phyloP scores from a whole-genome alignment of 495 filamentous ascomycete genomes.

The Penicillium canescens region DNA sequence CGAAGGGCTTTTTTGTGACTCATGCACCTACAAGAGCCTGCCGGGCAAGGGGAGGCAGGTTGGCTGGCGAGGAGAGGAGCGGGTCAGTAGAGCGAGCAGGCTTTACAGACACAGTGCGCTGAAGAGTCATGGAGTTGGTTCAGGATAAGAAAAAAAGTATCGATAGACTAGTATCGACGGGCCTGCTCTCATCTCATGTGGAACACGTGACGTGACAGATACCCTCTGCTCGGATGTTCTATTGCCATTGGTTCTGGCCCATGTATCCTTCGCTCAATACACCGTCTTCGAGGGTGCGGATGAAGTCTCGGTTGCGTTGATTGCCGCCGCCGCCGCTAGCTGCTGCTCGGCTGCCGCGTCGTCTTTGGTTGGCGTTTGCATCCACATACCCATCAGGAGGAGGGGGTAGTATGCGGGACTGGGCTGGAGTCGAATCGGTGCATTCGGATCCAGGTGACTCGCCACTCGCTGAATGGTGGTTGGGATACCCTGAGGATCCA shows the following conservation, averaged over 20 bases:
- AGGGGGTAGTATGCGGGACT: constrained; percentile 98
- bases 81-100: not conserved
- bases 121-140: not conserved
- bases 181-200: not conserved
- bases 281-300: constrained; percentile 89
- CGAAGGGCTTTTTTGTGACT: not conserved
- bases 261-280: constrained; percentile 83
- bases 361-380: constrained; percentile 60
- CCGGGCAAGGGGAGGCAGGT: not conserved
- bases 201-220: not conserved
- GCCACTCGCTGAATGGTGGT: constrained; percentile 93
- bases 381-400: constrained; percentile 84
- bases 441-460: constrained; percentile 92
- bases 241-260: constrained; percentile 65
- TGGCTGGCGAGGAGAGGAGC: constrained; percentile 6
- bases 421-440: constrained; percentile 91
- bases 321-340: constrained; percentile 51
- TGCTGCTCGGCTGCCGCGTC: constrained; percentile 73
- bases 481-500: constrained; percentile 94
- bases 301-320: constrained; percentile 80
- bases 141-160: not conserved
- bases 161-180: not conserved
- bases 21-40: constrained; percentile 5
- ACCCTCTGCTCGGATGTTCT: constrained; percentile 15
- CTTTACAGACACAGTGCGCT: not conserved